These are phyloP conservation scores for Citrus cavaleriei DNA, from an alignment of 345 rosid species.

Conservation along the genomic window DNA sequence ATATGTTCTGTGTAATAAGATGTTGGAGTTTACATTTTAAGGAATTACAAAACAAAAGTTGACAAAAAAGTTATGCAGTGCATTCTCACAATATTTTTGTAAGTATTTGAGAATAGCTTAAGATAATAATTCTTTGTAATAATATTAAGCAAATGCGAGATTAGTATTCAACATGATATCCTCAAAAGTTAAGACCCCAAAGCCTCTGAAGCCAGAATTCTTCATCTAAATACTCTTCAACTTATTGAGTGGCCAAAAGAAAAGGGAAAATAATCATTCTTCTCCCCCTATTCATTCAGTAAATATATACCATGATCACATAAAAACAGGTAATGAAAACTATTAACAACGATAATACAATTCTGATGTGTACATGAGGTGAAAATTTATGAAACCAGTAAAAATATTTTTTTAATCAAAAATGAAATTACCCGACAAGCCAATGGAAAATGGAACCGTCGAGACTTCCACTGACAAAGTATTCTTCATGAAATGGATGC, in stretches of 20 bases:
- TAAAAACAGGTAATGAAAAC: neutral
- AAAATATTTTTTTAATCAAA: neutral
- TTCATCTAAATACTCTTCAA: neutral
- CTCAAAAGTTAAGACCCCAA: neutral
- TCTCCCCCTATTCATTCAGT: neutral
- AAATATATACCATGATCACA: neutral
- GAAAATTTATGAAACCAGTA: neutral
- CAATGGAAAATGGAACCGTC: conserved; percentile 96
- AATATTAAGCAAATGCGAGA: neutral
- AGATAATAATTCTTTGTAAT: neutral
- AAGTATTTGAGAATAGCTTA: neutral
- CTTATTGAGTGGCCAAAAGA: neutral
- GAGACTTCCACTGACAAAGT: conserved; percentile 93
- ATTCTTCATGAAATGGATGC: conserved; percentile 99
- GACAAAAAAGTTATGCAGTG: neutral
- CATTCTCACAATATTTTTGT: neutral
- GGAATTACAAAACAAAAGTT: neutral
- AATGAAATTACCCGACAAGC: conserved; percentile 72
- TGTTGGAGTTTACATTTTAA: neutral
- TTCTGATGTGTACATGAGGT: neutral
- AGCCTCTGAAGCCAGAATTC: neutral
- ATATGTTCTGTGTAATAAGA: neutral
- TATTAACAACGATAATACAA: neutral
- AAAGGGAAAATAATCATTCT: neutral
- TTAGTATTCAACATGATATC: neutral